These are phyloP conservation scores for Chamaenerion angustifolium DNA, from an alignment of 345 rosid species.

Conservation along the genomic window DNA sequence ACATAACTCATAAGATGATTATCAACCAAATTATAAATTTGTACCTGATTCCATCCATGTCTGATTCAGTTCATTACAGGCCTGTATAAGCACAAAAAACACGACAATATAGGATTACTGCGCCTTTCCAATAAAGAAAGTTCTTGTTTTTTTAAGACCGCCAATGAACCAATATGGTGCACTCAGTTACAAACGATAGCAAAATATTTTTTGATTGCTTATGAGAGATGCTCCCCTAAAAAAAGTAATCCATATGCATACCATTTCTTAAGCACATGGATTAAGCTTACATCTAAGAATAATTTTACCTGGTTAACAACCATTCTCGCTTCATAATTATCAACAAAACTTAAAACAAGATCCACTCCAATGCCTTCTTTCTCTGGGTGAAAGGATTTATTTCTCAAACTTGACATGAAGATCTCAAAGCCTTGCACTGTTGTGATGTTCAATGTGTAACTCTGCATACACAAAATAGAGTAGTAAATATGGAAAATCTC, in stretches of 20 bases:
- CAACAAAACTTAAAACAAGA: conserved; percentile 94
- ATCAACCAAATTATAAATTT: conserved; percentile 2
- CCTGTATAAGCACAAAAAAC: conserved; percentile 27
- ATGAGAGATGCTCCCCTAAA: neutral
- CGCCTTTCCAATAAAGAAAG: no score
- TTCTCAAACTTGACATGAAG: conserved; percentile 62
- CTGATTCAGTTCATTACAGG: conserved; percentile 85
- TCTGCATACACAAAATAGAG: conserved; percentile 24
- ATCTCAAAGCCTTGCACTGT: conserved; percentile 90
- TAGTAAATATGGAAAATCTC: neutral
- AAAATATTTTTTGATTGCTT: no score
- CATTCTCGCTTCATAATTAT: conserved; percentile 94
- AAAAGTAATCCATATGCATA: neutral
- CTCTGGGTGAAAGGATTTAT: conserved; percentile 43
- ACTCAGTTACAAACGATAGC: no score
- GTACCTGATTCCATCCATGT: conserved; percentile 98
- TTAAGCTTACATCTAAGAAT: no score
- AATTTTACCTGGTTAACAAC: conserved; percentile 83
- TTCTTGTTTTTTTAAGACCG: no score
- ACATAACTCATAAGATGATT: neutral
- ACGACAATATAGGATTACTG: conserved; percentile 1
- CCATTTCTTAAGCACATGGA: neutral
- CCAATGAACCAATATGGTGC: no score
- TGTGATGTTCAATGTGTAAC: conserved; percentile 85
- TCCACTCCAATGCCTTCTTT: conserved; percentile 82